phyloP scores from a whole-genome alignment of 768 basidiomycete species.

The Calocybe gangraenosa region DNA sequence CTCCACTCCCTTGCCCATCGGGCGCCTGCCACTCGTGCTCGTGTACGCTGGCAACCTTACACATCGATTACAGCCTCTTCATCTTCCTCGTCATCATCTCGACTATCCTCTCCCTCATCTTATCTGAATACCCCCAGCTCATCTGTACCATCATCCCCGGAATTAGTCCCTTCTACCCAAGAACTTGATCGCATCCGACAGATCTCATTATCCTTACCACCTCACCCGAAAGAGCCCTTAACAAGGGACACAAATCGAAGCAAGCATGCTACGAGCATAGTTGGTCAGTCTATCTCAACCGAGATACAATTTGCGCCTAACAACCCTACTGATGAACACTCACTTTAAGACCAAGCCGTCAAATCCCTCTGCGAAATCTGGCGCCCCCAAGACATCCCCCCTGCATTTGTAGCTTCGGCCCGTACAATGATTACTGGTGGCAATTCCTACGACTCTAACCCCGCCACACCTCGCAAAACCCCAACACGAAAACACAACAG shows the following conservation, averaged over 20 bases:
- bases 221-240: conserved; percentile 27
- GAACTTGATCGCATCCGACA: conserved; percentile 27
- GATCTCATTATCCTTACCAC: conserved; percentile 19
- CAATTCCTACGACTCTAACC: conserved; percentile 9
- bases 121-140: conserved; percentile 59
- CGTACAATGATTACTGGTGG: conserved; percentile 25
- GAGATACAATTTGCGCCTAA: conserved; percentile 1
- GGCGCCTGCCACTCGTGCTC: conserved; percentile 62
- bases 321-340: conserved; percentile 16
- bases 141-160: conserved; percentile 45
- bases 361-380: conserved; percentile 77
- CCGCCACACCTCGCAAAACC: conserved; percentile 13
- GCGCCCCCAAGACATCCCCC: conserved; percentile 72
- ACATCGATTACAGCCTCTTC: conserved; percentile 38
- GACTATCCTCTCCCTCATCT: conserved; percentile 32
- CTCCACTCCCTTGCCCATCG: conserved; percentile 60
- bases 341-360: conserved; percentile 66
- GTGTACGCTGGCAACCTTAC: conserved; percentile 84
- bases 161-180: conserved; percentile 29
- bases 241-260: conserved; percentile 44
- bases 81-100: conserved; percentile 30
- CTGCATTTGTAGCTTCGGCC: conserved; percentile 38
- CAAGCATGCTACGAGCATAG: conserved; percentile 63
- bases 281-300: conserved; percentile 49
- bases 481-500: conserved; percentile 12